phyloP scores from a whole-genome alignment of 306 rosid genomes.

The Vigna mungo region DNA sequence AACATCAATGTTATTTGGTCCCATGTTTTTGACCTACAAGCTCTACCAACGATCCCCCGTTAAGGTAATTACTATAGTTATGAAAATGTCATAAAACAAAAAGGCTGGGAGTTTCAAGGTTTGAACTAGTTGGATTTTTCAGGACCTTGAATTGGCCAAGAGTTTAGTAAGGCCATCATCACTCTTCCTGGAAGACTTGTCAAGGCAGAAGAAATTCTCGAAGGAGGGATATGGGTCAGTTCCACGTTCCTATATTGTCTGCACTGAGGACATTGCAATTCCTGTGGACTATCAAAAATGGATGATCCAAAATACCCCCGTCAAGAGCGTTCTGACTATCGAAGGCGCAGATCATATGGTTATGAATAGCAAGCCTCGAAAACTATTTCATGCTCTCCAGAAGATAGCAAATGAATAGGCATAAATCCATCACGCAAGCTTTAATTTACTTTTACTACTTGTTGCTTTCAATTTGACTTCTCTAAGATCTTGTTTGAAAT shows the following conservation, averaged over 20 bases:
- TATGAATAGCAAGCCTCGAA: conserved; percentile 51
- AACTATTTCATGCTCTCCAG: conserved; percentile 50
- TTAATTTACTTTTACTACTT: not conserved
- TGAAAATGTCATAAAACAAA: not conserved
- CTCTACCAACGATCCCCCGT: conserved; percentile 60
- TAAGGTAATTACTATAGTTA: conserved; percentile 51
- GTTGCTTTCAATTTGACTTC: not conserved
- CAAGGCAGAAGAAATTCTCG: conserved; percentile 46
- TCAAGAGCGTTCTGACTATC: conserved; percentile 53
- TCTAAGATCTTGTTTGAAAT: not conserved
- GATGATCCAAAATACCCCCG: conserved; percentile 60
- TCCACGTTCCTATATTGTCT: conserved; percentile 44
- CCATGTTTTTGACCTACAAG: conserved; percentile 44
- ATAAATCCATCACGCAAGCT: not conserved
- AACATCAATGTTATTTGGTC: conserved; percentile 58
- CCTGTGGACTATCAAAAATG: conserved; percentile 49
- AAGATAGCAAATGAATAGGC: conserved; percentile 40
- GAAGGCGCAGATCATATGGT: conserved; percentile 59
- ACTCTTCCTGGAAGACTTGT: conserved; percentile 54
- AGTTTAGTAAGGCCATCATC: conserved; percentile 50
- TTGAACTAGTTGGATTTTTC: not conserved
- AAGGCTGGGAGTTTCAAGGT: not conserved
- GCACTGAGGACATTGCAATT: conserved; percentile 48
- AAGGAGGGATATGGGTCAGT: conserved; percentile 58
- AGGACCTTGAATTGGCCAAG: conserved; percentile 66